Evolutionary conservation across 768 basidiomycete genomes (phyloP).

Genomic region (Exidia glandulosa): DNA sequence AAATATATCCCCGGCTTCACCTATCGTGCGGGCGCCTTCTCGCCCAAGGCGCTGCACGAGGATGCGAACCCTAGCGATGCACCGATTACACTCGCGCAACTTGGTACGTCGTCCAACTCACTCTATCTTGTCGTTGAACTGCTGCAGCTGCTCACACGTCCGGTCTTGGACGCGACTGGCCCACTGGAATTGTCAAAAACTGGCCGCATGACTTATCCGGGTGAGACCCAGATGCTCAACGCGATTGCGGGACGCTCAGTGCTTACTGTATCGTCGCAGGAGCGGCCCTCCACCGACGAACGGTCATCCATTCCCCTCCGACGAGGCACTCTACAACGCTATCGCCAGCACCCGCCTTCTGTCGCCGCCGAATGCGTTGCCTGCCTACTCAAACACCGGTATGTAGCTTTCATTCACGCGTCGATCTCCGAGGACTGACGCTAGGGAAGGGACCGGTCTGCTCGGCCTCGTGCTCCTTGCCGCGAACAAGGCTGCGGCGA

Average conservation of each 20-base stretch:
- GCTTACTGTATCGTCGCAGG: neutral
- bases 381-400: conserved; percentile 32
- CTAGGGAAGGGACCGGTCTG: conserved; percentile 9
- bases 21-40: conserved; percentile 13
- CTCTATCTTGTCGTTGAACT: neutral
- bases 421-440: neutral
- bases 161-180: conserved; percentile 25
- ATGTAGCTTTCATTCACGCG: neutral
- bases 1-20: conserved; percentile 32
- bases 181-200: conserved; percentile 20
- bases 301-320: conserved; percentile 21
- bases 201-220: conserved; percentile 31
- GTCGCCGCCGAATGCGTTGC: conserved; percentile 32
- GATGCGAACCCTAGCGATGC: neutral
- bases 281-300: conserved; percentile 18
- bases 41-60: conserved; percentile 1
- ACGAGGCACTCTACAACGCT: conserved; percentile 23
- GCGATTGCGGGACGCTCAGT: no score
- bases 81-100: conserved; percentile 18
- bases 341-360: conserved; percentile 29
- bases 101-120: conserved; percentile 1
- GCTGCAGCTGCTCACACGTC: conserved; percentile 17
- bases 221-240: neutral
- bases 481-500: conserved; percentile 15
- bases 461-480: conserved; percentile 28